Conservation (phyloP, 768 basidiomycete species). For the Gloeopeniophorella convolvens region DNA sequence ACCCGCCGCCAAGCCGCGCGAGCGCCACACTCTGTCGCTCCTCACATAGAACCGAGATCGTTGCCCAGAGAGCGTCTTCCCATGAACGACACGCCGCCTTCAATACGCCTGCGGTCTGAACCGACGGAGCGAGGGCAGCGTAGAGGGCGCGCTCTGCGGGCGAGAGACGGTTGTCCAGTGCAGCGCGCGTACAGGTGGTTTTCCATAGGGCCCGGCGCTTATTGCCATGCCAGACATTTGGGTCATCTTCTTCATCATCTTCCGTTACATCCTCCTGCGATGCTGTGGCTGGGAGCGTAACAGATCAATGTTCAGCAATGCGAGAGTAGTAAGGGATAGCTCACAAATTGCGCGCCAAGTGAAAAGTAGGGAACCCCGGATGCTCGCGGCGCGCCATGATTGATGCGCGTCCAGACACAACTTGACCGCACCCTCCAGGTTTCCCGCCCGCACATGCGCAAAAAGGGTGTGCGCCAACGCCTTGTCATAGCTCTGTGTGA, state of each 20-base stretch:
- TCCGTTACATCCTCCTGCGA: slow-evolving; percentile 42
- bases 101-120: slow-evolving; percentile 56
- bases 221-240: slow-evolving; percentile 67
- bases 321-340: slow-evolving; percentile 22
- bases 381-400: slow-evolving; percentile 87
- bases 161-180: slow-evolving; percentile 56
- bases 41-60: slow-evolving; percentile 74
- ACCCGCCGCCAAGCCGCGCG: slow-evolving; percentile 55
- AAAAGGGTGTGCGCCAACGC: slow-evolving; percentile 71
- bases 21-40: slow-evolving; percentile 71
- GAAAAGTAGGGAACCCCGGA: slow-evolving; percentile 78
- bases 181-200: slow-evolving; percentile 70
- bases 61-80: slow-evolving; percentile 96
- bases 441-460: slow-evolving; percentile 77
- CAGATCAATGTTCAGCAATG: neutral
- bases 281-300: slow-evolving; percentile 35
- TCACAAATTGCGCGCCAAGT: slow-evolving; percentile 67
- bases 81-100: slow-evolving; percentile 78
- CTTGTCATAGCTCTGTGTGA: slow-evolving; percentile 70
- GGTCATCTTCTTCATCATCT: slow-evolving; percentile 36
- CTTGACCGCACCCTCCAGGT: slow-evolving; percentile 77
- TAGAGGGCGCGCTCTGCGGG: slow-evolving; percentile 78
- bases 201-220: slow-evolving; percentile 81
- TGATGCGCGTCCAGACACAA: slow-evolving; percentile 78
- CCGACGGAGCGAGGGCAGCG: slow-evolving; percentile 74